These are phyloP conservation scores for Irpex sp. DNA, from an alignment of 1,284 basidiomycete species.

Conservation along the genomic window DNA sequence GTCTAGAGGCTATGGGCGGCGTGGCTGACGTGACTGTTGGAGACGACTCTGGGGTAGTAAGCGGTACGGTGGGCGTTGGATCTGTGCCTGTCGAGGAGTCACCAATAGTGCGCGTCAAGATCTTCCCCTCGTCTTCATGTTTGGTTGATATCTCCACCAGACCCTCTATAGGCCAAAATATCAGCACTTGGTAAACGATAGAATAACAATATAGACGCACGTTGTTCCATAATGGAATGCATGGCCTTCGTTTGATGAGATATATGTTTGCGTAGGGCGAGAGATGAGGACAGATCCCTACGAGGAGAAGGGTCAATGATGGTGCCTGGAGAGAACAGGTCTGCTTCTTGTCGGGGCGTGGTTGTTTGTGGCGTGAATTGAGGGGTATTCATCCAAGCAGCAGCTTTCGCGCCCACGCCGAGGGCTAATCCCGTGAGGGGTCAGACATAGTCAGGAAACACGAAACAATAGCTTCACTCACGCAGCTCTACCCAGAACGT, in stretches of 20 bases:
- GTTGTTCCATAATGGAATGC: slow-evolving; percentile 70
- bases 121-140: slow-evolving; percentile 35
- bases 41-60: slow-evolving; percentile 14
- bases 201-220: slow-evolving; percentile 26
- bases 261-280: neutral
- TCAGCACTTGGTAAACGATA: neutral
- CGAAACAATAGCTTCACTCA: slow-evolving; percentile 22
- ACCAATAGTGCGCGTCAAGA: slow-evolving; percentile 44
- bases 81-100: slow-evolving; percentile 43
- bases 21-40: slow-evolving; percentile 10
- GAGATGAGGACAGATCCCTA: neutral
- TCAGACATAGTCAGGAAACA: neutral
- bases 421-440: slow-evolving; percentile 25
- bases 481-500: slow-evolving; percentile 82
- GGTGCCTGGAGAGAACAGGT: neutral
- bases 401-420: slow-evolving; percentile 30
- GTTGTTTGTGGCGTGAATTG: neutral
- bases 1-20: neutral
- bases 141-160: slow-evolving; percentile 56
- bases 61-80: slow-evolving; percentile 7
- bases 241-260: slow-evolving; percentile 32
- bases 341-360: neutral
- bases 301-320: neutral
- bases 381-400: neutral
- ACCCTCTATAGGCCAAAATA: slow-evolving; percentile 38